Base-by-base conservation (phyloP, 805 yeast genomes). In the Metschnikowia kofuensis region DNA sequence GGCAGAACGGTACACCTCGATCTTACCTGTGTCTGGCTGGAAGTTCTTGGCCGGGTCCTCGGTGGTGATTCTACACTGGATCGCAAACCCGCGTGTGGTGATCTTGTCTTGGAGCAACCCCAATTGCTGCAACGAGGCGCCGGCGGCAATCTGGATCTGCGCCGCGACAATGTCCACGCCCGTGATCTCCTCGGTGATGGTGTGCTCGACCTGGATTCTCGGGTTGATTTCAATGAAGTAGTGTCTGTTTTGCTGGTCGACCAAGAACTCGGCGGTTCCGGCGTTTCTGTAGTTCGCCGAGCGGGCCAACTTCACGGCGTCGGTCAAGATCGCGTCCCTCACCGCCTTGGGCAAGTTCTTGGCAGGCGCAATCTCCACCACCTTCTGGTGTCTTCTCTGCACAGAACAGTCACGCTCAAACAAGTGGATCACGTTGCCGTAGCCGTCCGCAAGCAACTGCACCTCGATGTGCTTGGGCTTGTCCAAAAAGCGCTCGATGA, bases 381-480 rank as follows among this genome's bases (percentile, higher is more conserved):
- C 99, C 73, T 92, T 92, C 75, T 92, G 99, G 71, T 92, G 99
- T 76, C 99, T 88, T 78, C 99, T 88, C 77, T 92, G 99, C 46
- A 92, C 99, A n/a, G 97, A 90, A 74, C 99, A 92, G 74, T 92
- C 99, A 74, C 99, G 85, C 78, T 92, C 99, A 60, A 90, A 94
- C 61, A 92, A 74, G 67, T 92, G 99, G 62, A 92, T 87, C 27
- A 91, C 97, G 67, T 92, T 94, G 50, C 99, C 99, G 64, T 87
- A 84, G 64, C 80, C 79, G 69, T 92, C 99, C 44, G 97, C 99
- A 59, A 92, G 79, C 61, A 92, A 77, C 75, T 92, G 99, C 41
- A 92, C 98, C 74, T 92, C 99, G 59, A 92, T 94, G 74, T 94
- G 99, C 76, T 94, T 92, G 62, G 99, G 99, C 67, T 80, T 86